Conservation (phyloP, 352 stramenopile species). For the Phytophthora pinifolia region DNA sequence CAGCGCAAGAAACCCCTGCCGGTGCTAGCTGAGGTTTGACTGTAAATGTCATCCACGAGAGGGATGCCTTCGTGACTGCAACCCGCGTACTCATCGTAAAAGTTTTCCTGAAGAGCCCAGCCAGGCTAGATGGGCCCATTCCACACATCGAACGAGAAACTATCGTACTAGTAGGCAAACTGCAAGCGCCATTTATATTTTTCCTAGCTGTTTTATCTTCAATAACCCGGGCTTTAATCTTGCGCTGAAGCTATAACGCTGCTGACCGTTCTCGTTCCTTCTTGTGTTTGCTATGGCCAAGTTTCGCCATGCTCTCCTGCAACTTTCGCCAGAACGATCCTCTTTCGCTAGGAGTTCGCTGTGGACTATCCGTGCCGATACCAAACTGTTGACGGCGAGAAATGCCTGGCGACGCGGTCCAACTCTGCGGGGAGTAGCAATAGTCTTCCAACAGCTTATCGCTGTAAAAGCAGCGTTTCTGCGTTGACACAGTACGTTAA, state of each 20-base stretch:
- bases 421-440: constrained; percentile 84
- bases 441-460: constrained; percentile 84
- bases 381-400: constrained; percentile 72
- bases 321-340: constrained; percentile 79
- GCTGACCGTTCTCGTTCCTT: constrained; percentile 43
- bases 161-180: no score
- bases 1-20: constrained; percentile 12
- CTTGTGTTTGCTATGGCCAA: constrained; percentile 57
- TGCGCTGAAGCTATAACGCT: constrained; percentile 15
- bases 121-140: no score
- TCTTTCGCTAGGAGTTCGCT: constrained; percentile 32
- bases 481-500: constrained; percentile 3
- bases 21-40: constrained; percentile 7
- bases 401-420: constrained; percentile 75
- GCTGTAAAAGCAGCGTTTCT: constrained; percentile 82
- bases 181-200: no score
- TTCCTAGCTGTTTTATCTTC: no score
- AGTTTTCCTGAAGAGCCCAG: no score
- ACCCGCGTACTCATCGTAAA: no score
- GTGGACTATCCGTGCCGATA: constrained; percentile 56
- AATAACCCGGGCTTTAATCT: no score
- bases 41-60: not conserved
- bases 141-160: no score
- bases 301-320: constrained; percentile 66
- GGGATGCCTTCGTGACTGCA: no score